Conservation (phyloP, 257 asterid species). For the Solanum rostratum region DNA sequence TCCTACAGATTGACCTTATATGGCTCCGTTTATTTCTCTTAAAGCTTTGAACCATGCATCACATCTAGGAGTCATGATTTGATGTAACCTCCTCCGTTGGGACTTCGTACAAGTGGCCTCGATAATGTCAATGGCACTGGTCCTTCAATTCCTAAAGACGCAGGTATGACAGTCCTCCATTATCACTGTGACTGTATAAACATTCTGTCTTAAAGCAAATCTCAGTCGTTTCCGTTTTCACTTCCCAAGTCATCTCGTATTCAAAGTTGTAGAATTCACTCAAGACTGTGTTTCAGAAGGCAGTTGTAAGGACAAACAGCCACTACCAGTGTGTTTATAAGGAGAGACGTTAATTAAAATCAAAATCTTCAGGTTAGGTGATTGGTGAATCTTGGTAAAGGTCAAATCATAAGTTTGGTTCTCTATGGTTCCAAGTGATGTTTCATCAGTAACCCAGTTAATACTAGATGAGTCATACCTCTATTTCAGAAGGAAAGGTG, state of each 20-base stretch:
- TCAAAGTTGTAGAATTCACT: neutral
- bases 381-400: neutral
- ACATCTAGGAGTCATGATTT: neutral
- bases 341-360: neutral
- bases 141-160: neutral
- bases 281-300: neutral
- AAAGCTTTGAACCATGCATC: neutral
- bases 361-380: neutral
- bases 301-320: neutral
- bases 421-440: no score
- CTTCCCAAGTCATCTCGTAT: neutral
- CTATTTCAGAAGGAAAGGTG: no score
- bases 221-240: neutral
- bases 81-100: neutral
- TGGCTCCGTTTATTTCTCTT: neutral
- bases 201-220: neutral
- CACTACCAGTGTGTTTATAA: neutral
- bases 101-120: neutral
- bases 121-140: neutral
- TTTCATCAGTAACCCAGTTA: no score
- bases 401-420: neutral
- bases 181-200: no score
- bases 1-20: neutral
- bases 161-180: neutral
- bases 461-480: no score